These are phyloP conservation scores for Torrubiellomyces zombiae DNA, from an alignment of 2,329 filamentous ascomycete species.

Conservation along the genomic window DNA sequence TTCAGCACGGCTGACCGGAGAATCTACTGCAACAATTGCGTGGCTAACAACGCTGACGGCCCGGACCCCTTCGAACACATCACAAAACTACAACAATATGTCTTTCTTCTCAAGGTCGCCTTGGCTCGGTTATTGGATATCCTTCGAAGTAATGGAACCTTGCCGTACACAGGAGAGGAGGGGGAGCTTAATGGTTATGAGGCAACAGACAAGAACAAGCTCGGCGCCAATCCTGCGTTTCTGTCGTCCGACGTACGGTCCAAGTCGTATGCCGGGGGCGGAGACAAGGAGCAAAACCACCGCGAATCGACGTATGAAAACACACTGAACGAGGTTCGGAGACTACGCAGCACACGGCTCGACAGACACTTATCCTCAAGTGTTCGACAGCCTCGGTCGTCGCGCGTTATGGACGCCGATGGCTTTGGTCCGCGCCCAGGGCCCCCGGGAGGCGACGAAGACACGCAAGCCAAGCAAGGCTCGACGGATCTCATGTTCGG, in stretches of 20 bases:
- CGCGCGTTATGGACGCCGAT: conserved; percentile 63
- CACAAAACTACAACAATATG: conserved; percentile 81
- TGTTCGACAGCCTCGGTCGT: conserved; percentile 77
- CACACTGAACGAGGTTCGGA: conserved; percentile 85
- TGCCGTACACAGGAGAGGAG: conserved; percentile 62
- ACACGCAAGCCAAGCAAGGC: conserved; percentile 20
- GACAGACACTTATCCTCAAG: conserved; percentile 91
- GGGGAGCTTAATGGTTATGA: conserved; percentile 27
- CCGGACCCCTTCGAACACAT: conserved; percentile 49
- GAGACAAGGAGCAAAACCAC: conserved; percentile 31
- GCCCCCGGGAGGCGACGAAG: conserved; percentile 47
- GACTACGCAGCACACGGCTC: conserved; percentile 79
- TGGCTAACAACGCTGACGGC: conserved; percentile 35
- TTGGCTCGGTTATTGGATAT: conserved; percentile 80
- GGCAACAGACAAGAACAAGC: conserved; percentile 2
- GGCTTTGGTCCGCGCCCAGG: conserved; percentile 53
- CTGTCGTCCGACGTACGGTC: conserved; percentile 53
- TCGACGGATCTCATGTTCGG: conserved; percentile 73
- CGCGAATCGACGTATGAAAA: conserved; percentile 77
- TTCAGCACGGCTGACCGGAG: conserved; percentile 52
- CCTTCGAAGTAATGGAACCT: conserved; percentile 62
- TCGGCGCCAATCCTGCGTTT: conserved; percentile 17
- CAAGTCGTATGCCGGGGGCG: conserved; percentile 51
- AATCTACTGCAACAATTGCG: conserved; percentile 56
- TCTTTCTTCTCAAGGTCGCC: conserved; percentile 82